Evolutionary conservation across 805 yeast species (phyloP).

Genomic region (Suhomyces tanzawaensis): DNA sequence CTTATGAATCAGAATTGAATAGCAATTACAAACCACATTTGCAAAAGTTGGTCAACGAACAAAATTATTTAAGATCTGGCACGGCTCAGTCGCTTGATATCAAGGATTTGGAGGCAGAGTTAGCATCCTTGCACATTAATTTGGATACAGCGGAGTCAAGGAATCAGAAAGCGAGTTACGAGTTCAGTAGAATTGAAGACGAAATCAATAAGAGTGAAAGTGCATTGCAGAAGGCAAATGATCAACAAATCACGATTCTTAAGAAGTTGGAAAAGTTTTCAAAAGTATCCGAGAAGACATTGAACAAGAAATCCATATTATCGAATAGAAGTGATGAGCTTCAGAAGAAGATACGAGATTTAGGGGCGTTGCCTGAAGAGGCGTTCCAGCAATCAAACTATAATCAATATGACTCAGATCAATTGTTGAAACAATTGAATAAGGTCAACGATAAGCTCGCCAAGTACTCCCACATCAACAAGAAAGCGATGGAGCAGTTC

Average conservation of each 20-base stretch:
- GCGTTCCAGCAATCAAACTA: constrained; percentile 52
- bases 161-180: constrained; percentile 23
- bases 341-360: constrained; percentile 68
- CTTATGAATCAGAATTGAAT: constrained; percentile 53
- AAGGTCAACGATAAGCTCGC: constrained; percentile 55
- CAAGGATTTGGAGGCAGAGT: constrained; percentile 20
- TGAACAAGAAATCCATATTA: constrained; percentile 61
- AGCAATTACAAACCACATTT: constrained; percentile 56
- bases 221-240: constrained; percentile 49
- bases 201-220: constrained; percentile 37
- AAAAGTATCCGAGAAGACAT: constrained; percentile 59
- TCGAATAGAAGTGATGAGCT: constrained; percentile 66
- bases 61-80: constrained; percentile 8
- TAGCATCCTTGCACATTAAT: constrained; percentile 23
- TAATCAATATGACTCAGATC: constrained; percentile 46
- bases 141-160: constrained; percentile 28
- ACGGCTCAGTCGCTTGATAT: constrained; percentile 10
- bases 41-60: constrained; percentile 12
- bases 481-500: constrained; percentile 85
- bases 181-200: constrained; percentile 25
- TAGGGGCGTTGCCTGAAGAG: constrained; percentile 89
- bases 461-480: constrained; percentile 74
- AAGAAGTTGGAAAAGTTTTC: constrained; percentile 59
- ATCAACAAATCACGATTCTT: constrained; percentile 53
- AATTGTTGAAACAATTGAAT: constrained; percentile 52